phyloP scores from a whole-genome alignment of 2,329 filamentous ascomycete genomes.

The Ophiognomonia clavigignenti-juglandacearum region DNA sequence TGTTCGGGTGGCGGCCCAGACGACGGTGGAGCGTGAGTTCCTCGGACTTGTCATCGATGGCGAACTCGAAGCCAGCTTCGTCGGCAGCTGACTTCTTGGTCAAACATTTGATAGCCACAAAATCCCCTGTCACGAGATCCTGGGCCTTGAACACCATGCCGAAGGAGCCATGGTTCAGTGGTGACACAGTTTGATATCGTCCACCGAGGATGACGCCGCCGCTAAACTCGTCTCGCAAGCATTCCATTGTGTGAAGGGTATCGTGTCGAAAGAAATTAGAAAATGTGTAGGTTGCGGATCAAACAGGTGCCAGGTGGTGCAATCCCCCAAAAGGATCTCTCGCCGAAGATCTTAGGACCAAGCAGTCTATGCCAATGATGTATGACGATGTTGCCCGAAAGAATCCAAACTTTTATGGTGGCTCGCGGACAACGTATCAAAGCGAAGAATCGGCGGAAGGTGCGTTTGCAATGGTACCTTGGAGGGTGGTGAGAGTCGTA shows the following conservation, averaged over 20 bases:
- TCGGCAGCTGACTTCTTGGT: constrained; percentile 70
- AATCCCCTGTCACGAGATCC: constrained; percentile 69
- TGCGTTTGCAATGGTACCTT: not conserved
- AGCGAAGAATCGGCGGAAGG: constrained; percentile 4
- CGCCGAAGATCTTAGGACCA: constrained; percentile 6
- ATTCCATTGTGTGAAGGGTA: constrained; percentile 58
- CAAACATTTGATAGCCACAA: constrained; percentile 93
- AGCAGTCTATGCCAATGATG: constrained; percentile 17
- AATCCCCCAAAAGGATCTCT: constrained; percentile 13
- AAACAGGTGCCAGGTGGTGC: constrained; percentile 16
- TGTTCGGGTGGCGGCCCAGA: constrained; percentile 77
- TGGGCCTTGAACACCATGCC: constrained; percentile 96
- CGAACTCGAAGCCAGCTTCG: constrained; percentile 57
- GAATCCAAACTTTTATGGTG: constrained; percentile 5
- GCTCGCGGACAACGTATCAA: constrained; percentile 11
- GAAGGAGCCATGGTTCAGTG: constrained; percentile 97
- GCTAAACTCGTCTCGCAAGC: constrained; percentile 77
- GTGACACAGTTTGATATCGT: constrained; percentile 86
- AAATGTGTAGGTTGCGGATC: constrained; percentile 20
- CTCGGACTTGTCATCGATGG: constrained; percentile 77
- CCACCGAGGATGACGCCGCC: constrained; percentile 77
- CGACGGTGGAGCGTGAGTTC: constrained; percentile 75
- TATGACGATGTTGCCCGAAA: constrained; percentile 15
- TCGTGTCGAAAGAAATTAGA: constrained; percentile 17
- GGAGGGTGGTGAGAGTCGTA: not conserved